These are phyloP conservation scores for Sporothrix phasma DNA, from an alignment of 2,329 filamentous ascomycete genomes.

Conservation along the genomic window DNA sequence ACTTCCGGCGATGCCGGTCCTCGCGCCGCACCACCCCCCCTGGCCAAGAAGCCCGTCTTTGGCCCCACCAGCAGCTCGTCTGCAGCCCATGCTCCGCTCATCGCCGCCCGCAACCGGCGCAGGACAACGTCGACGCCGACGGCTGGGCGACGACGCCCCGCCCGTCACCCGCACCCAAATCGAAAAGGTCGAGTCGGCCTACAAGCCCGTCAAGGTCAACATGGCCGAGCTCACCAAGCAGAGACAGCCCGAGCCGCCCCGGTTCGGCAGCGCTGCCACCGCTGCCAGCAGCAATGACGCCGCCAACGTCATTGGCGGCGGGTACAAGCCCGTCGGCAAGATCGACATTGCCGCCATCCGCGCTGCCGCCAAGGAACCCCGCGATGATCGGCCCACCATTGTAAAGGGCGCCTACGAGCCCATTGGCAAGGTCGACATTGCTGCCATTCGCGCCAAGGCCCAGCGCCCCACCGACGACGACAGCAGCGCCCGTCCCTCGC, in stretches of 20 bases:
- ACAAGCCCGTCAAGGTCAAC: slow-evolving; percentile 92
- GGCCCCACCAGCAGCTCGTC: slow-evolving; percentile 55
- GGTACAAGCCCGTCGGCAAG: slow-evolving; percentile 90
- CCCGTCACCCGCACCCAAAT: slow-evolving; percentile 75
- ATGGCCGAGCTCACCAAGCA: slow-evolving; percentile 74
- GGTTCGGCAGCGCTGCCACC: slow-evolving; percentile 38
- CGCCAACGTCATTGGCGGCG: slow-evolving; percentile 66
- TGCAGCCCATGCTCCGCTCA: slow-evolving; percentile 54
- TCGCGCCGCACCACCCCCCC: slow-evolving; percentile 49
- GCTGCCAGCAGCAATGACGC: slow-evolving; percentile 36
- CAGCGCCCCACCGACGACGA: slow-evolving; percentile 13
- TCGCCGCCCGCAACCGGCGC: slow-evolving; percentile 53
- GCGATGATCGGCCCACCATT: slow-evolving; percentile 69
- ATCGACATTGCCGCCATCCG: slow-evolving; percentile 93
- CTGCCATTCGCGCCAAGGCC: slow-evolving; percentile 60
- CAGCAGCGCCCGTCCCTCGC: background rate
- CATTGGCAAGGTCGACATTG: slow-evolving; percentile 93
- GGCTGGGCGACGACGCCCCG: slow-evolving; percentile 93
- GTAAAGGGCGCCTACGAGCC: slow-evolving; percentile 94
- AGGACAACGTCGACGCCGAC: slow-evolving; percentile 62
- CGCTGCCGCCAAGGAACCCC: slow-evolving; percentile 56
- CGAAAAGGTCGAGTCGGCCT: slow-evolving; percentile 85
- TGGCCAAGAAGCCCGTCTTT: slow-evolving; percentile 85
- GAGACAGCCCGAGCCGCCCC: slow-evolving; percentile 46
- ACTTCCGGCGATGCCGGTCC: slow-evolving; percentile 34